Evolutionary conservation across 2,329 filamentous ascomycete genomes (phyloP), one percentile per base, ranked within the genome.

Genomic region (Camptophora hylomeconis): DNA sequence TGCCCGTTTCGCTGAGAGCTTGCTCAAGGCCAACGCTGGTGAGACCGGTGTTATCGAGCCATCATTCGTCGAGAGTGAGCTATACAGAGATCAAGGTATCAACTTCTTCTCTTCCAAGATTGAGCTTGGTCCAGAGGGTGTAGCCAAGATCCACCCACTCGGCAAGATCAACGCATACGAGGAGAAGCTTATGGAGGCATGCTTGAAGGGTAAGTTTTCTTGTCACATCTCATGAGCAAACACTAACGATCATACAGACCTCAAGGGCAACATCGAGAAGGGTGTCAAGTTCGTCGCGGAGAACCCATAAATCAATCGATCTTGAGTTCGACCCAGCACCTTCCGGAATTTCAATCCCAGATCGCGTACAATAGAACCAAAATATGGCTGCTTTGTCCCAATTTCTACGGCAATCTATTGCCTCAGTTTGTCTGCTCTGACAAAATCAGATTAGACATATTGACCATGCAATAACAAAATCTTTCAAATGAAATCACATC

Each of bases 21-120:
- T 98, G 50, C 80, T 98, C 63, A 86, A 83, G 62, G 89, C 89
- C 50, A 67, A 80, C 36, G 75, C 92, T 61, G 89, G 89, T 57
- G 76, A 92, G 73, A 89, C 86, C 75, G 83, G 83, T 55, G 79
- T 98, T 49, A 58, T 92, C 45, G 89, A 98, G 77, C 86, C 86
- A 48, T 86, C 87, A 40, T 98, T 93, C 51, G 86, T 98, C 53
- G 84, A 98, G 64, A 87, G 79, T 57, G 86, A 87, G 41, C 75
- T 95, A 46, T 95, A 83, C 81, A 94, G 94, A 79, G 84, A 94
- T 67, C 80, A 92, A 69, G 89, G 87, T 53, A 73, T 92, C 51
- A 80, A 92, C 37, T 98, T 92, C 80, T 98, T 98, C 68, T 79
- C 83, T 56, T 86, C 80, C 65, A 78, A 75, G 61, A 81, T 98